Base-by-base conservation (phyloP, 768 basidiomycete genomes). In the Suillus plorans region DNA sequence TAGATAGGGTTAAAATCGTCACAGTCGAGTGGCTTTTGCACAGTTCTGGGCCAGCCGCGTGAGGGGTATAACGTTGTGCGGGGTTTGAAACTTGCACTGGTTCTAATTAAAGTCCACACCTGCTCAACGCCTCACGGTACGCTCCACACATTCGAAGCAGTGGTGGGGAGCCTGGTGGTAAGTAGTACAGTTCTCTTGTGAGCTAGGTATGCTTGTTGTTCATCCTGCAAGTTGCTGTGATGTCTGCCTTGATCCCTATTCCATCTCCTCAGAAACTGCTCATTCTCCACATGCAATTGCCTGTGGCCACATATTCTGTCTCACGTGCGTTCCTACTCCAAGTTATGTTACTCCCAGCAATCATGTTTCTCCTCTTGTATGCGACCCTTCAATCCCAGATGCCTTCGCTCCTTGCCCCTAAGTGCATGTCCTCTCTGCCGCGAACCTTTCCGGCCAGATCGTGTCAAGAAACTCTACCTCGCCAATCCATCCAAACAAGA, bases 281-380 rank as follows among this genome's bases (percentile, higher is more conserved):
- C 81, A 82, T 70, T 79, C 84, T 56, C 90, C 90, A 4, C 85
- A 89, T 73, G 88, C 85, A 18, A 91, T 92, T 67, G 83, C 87
- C 37, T 93, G 91, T 70, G 91, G 91, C 41, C 89, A 92, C 74
- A 83, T 90, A 42, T 91, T 92, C 79, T 92, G 90, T 72, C 80
- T 80, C 71, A 74, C 78, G 90, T 90, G 72, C 73, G 89, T 82
- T 64, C 39, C 52, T 37, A 20, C 52, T 61, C 64, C 65, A 63
- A 64, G 65, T 53, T 31, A 65, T 52, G 28, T 62, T 56, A 16
- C 53, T 5, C 20, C 10, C 18, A 13, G 31, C 34, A 55, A n/a
- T 52, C 34, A 39, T 25, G 45, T 44, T 22, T 49, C 53, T 63
- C 37, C 53, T 61, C 49, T 52, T 62, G 62, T 66, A 60, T n/a